Conservation (phyloP, 139 green algal genomes). For the Tetradesmus obliquus region DNA sequence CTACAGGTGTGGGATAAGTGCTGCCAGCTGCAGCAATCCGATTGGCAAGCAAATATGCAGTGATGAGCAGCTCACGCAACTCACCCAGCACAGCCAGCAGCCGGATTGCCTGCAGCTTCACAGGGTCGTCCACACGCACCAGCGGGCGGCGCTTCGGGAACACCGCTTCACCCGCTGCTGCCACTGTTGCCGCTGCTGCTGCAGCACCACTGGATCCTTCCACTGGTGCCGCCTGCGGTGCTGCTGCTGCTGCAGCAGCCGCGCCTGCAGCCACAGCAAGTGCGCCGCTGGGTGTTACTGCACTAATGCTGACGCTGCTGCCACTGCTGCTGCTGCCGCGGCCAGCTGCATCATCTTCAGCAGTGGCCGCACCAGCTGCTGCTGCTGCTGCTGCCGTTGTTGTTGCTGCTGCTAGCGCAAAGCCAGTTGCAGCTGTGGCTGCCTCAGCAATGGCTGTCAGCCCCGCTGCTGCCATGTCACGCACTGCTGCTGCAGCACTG, state of each 20-base stretch:
- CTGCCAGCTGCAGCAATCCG: no score
- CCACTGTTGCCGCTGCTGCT: constrained; percentile 11
- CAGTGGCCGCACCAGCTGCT: not conserved
- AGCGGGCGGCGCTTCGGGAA: not conserved
- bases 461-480: constrained; percentile 10
- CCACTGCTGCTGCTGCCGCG: not conserved
- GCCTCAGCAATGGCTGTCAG: constrained; percentile 27
- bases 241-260: not conserved
- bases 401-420: constrained; percentile 26
- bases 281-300: not conserved
- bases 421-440: constrained; percentile 14
- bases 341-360: not conserved
- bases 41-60: no score
- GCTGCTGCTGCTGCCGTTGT: constrained; percentile 1
- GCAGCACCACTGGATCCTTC: not conserved
- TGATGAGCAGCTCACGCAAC: not conserved
- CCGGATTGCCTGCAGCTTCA: constrained; percentile 65
- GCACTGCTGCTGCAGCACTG: not conserved
- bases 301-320: not conserved
- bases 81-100: constrained; percentile 83
- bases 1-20: no score
- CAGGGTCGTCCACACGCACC: constrained; percentile 34
- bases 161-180: not conserved
- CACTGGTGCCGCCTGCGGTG: not conserved
- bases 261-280: constrained; percentile 18